Percentiles rank a stretch among this genome's conserved stretches.
Evolutionary conservation across 2,329 filamentous ascomycete species (phyloP).

Genomic region (Pyrenochaeta sp.): DNA sequence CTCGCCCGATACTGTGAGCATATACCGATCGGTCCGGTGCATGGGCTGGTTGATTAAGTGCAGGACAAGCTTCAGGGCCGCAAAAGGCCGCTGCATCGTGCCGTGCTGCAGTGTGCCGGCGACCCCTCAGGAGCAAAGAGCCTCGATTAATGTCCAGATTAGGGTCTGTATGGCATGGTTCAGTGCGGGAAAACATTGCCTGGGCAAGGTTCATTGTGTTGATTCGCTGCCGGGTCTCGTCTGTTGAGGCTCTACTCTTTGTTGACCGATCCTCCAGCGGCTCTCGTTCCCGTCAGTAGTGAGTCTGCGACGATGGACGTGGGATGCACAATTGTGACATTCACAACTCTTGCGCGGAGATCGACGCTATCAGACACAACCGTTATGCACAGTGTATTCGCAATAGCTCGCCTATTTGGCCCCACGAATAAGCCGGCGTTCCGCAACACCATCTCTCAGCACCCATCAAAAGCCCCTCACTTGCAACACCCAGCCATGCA

Average conservation of each 20-base stretch:
- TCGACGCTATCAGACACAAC: constrained; percentile 19
- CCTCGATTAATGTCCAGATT: neutral
- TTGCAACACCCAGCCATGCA: constrained; percentile 22
- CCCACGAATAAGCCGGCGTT: constrained; percentile 24
- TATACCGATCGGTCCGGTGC: constrained; percentile 6
- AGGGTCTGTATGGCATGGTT: neutral
- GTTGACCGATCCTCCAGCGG: neutral
- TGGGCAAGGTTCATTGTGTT: neutral
- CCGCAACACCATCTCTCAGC: constrained; percentile 23
- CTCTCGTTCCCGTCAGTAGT: no score
- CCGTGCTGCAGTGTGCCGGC: constrained; percentile 6
- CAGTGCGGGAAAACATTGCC: neutral
- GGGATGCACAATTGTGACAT: neutral
- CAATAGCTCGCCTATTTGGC: constrained; percentile 21
- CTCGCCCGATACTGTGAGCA: constrained; percentile 10
- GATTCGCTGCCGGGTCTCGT: neutral
- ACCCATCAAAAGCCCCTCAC: constrained; percentile 19
- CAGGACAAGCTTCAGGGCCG: constrained; percentile 9
- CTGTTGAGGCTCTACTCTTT: neutral
- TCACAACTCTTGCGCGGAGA: constrained; percentile 11
- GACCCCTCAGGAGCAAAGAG: neutral
- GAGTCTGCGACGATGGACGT: no score
- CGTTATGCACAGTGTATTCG: constrained; percentile 27
- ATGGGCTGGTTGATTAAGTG: constrained; percentile 7
- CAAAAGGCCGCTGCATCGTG: constrained; percentile 15